phyloP scores from a whole-genome alignment of 208 protist genomes.

The Acanthamoeba castellanii region DNA sequence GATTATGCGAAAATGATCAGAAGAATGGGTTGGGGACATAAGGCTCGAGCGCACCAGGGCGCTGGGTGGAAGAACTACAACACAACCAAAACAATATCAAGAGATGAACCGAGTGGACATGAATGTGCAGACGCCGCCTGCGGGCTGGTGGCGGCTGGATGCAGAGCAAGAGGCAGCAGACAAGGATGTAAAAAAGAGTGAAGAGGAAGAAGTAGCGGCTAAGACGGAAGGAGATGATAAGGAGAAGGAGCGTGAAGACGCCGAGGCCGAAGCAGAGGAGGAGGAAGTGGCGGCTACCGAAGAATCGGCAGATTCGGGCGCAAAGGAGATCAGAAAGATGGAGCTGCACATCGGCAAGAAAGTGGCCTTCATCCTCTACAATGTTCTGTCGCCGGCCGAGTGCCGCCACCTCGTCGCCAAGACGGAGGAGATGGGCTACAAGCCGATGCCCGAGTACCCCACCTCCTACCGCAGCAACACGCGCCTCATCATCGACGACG shows the following conservation, averaged over 20 bases:
- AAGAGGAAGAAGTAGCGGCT: too few relatives aligned
- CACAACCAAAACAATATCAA: not conserved
- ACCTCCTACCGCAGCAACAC: constrained; percentile 68
- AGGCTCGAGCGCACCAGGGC: not conserved
- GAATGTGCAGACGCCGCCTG: constrained; percentile 78
- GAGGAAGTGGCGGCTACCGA: not conserved
- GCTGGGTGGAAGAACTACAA: not conserved
- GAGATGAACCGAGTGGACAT: constrained; percentile 79
- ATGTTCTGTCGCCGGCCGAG: constrained; percentile 56
- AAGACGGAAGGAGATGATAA: too few relatives aligned
- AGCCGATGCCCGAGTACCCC: constrained; percentile 26
- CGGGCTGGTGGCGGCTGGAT: constrained; percentile 90
- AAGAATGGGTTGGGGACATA: not conserved
- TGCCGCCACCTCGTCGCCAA: constrained; percentile 50
- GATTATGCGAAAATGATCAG: not conserved
- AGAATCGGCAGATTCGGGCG: not conserved
- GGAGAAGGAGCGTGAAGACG: not conserved
- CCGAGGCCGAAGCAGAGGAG: not conserved
- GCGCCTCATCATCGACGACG: constrained; percentile 62
- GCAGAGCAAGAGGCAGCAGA: constrained; percentile 93
- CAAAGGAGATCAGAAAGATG: not conserved
- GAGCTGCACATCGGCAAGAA: not conserved
- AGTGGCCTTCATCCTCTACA: constrained; percentile 59
- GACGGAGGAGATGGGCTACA: constrained; percentile 66
- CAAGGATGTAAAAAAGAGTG: constrained; percentile 60